Evolutionary conservation across 2,329 filamentous ascomycete genomes (phyloP), one percentile per base, ranked within the genome.

Genomic region (Scorias spongiosa): DNA sequence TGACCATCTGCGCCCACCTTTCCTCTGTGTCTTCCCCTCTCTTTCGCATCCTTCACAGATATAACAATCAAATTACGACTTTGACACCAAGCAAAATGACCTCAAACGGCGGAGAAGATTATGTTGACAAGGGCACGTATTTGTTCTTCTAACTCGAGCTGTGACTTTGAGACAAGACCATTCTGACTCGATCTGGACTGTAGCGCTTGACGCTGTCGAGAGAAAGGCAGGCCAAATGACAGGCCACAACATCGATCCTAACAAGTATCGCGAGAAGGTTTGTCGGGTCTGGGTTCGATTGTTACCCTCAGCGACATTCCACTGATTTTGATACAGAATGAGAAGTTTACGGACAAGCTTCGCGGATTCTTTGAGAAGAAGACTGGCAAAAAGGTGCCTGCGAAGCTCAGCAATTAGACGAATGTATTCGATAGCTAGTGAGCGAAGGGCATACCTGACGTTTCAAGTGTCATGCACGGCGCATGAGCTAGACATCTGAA

Each of bases 331-430:
- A 5, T 12, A 15, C 15, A 36, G 32, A 36, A 36, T 9, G 14
- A 40, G 20, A 20, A 12, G 29, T 38, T 45, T 38, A 51, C 49
- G 14, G 46, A 49, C 42, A 44, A 43, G 44, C 29, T 46, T 12
- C 46, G 50, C 17, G 38, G 34, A 18, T 30, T 44, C 4, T 46
- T 52, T 43, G 46, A 50, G 48, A 50, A 50, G 44, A 12, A 11
- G 32, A 50, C 48, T 11, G 49, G 49, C 46, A 51, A 52, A 46
- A 45, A 52, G 30, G 42, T 49, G 26, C 48, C 50, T 2, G 43
- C 20, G 29, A 52, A 52, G 37, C 14, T 46, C 44, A 44, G 40
- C 41, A 52, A 52, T 41, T 52, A 43, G 39, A 28, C 17, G 9
- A 9, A 14, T 29, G 39, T 26, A 26, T 26, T 3, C 20, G 20